Conservation (phyloP, 352 stramenopile genomes). For the Achlya hypogyna region DNA sequence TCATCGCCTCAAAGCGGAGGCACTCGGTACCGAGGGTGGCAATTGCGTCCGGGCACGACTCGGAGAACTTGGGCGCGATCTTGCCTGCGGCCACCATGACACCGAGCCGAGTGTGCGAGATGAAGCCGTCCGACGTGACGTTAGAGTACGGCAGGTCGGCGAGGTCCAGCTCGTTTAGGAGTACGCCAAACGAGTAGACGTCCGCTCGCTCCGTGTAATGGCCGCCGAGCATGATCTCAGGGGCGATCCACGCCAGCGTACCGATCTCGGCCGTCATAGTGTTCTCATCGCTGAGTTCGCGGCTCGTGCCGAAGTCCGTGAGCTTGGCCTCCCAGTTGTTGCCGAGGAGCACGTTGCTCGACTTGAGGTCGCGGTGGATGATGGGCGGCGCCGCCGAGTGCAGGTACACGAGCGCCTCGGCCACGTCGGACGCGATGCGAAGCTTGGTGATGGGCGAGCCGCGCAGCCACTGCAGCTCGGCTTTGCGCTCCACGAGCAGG, state of each 20-base stretch:
- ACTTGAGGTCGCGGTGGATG: slow-evolving; percentile 73
- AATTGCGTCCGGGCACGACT: background rate
- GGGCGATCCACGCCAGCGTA: slow-evolving; percentile 81
- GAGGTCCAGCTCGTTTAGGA: slow-evolving; percentile 53
- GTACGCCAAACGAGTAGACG: slow-evolving; percentile 80
- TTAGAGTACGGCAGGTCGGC: slow-evolving; percentile 19
- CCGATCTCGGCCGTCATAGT: slow-evolving; percentile 77
- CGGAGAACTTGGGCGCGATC: slow-evolving; percentile 9
- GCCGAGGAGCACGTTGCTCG: slow-evolving; percentile 65
- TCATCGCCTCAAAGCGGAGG: slow-evolving; percentile 13
- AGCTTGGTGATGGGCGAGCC: slow-evolving; percentile 43
- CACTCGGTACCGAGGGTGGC: slow-evolving; percentile 4
- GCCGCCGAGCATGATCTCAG: slow-evolving; percentile 65
- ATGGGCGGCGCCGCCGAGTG: slow-evolving; percentile 76
- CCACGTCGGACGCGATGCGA: slow-evolving; percentile 57
- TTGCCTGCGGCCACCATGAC: slow-evolving; percentile 14
- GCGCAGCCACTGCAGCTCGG: slow-evolving; percentile 44
- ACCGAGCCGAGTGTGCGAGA: slow-evolving; percentile 17
- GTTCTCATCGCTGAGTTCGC: slow-evolving; percentile 60
- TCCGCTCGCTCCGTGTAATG: slow-evolving; percentile 81
- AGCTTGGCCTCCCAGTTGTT: slow-evolving; percentile 60
- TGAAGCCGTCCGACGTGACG: background rate
- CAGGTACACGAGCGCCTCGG: slow-evolving; percentile 73
- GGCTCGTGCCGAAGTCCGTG: slow-evolving; percentile 76
- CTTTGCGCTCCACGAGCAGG: slow-evolving; percentile 49